Conservation (phyloP, 805 yeast genomes). For the Candida dajiaensis region DNA sequence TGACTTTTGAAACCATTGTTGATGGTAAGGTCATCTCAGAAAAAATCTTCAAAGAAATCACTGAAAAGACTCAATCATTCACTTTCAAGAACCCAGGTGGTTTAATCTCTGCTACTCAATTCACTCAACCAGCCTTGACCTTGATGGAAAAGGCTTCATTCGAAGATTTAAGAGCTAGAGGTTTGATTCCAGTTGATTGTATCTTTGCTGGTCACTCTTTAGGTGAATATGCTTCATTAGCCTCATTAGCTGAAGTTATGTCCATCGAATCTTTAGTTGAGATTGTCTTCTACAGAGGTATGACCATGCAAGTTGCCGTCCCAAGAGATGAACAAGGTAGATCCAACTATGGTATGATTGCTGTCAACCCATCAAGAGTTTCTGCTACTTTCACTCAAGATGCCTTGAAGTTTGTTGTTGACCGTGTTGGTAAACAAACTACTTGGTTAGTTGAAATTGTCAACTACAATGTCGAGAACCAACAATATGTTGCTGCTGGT, state of each 20-base stretch:
- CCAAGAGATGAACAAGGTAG: slow-evolving; percentile 94
- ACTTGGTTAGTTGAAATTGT: slow-evolving; percentile 96
- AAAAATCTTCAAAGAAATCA: slow-evolving; percentile 91
- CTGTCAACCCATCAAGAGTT: slow-evolving; percentile 94
- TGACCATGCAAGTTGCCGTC: slow-evolving; percentile 99
- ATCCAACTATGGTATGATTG: slow-evolving; percentile 99
- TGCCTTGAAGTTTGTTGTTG: slow-evolving; percentile 91
- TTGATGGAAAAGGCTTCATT: slow-evolving; percentile 98
- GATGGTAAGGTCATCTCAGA: slow-evolving; percentile 83
- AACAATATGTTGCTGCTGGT: slow-evolving; percentile 98
- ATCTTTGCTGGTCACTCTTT: slow-evolving; percentile 99
- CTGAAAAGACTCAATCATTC: slow-evolving; percentile 71
- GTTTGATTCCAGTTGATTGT: slow-evolving; percentile 87
- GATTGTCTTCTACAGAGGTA: slow-evolving; percentile 98
- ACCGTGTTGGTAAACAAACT: slow-evolving; percentile 76
- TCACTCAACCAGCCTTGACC: slow-evolving; percentile 98
- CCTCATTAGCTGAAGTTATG: slow-evolving; percentile 97
- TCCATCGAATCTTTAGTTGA: slow-evolving; percentile 96
- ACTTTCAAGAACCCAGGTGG: slow-evolving; percentile 94
- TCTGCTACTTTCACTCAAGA: slow-evolving; percentile 85
- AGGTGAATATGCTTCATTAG: slow-evolving; percentile 97
- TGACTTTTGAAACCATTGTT: slow-evolving; percentile 95
- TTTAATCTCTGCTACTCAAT: slow-evolving; percentile 94
- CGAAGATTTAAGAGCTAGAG: slow-evolving; percentile 95
- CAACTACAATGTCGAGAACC: slow-evolving; percentile 96